Conservation (phyloP, 2,329 filamentous ascomycete genomes). For the Sporothrix inflata region DNA sequence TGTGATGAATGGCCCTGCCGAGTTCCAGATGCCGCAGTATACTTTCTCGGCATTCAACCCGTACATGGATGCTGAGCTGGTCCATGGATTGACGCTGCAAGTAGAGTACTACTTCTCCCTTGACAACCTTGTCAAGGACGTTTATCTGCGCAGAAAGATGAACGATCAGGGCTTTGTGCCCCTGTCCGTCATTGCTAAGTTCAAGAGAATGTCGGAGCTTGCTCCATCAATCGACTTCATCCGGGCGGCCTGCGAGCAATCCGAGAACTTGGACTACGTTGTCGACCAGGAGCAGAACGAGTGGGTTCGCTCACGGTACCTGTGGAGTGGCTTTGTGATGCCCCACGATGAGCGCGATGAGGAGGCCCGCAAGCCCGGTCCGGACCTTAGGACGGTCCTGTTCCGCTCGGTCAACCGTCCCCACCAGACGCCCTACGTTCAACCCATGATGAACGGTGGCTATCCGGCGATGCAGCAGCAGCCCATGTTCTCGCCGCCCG, state of each 20-base stretch:
- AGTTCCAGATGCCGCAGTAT: constrained; percentile 30
- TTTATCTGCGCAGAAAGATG: constrained; percentile 88
- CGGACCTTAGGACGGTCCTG: constrained; percentile 37
- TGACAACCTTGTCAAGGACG: constrained; percentile 92
- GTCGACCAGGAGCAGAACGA: constrained; percentile 77
- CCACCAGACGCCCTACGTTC: constrained; percentile 28
- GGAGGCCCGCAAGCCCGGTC: constrained; percentile 73
- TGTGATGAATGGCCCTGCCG: constrained; percentile 28
- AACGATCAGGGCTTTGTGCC: constrained; percentile 92
- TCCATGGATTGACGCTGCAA: constrained; percentile 52
- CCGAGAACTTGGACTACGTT: constrained; percentile 73
- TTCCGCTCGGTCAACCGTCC: constrained; percentile 41
- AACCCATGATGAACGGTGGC: constrained; percentile 40
- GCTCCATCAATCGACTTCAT: constrained; percentile 74
- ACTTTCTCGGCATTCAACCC: constrained; percentile 10
- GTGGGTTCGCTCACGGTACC: constrained; percentile 72
- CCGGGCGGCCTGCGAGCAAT: constrained; percentile 73
- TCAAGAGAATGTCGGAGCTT: constrained; percentile 79
- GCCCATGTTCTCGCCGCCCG: constrained; percentile 34
- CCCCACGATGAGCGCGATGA: constrained; percentile 71
- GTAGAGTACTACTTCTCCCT: constrained; percentile 97
- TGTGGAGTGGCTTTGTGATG: constrained; percentile 81
- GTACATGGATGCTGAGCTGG: constrained; percentile 34
- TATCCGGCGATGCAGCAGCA: constrained; percentile 38
- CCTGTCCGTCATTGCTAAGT: constrained; percentile 76